Evolutionary conservation across 306 rosid species (phyloP).

Genomic region (Rosa lucieae): DNA sequence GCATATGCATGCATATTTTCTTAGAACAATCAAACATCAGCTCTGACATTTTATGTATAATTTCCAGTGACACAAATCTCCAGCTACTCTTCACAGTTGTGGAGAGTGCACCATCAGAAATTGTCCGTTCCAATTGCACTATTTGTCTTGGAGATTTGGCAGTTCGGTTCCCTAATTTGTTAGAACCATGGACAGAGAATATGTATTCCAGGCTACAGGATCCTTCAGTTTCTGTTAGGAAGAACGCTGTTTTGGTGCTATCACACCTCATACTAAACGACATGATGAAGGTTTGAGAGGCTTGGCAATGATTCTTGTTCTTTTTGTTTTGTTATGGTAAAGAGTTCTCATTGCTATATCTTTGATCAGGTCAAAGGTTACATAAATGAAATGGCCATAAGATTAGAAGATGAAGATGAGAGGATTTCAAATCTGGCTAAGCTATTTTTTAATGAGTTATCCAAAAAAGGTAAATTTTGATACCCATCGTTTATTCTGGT

Average conservation of each 20-base stretch:
- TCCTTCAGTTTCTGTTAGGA: conserved; percentile 76
- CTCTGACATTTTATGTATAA: conserved; percentile 18
- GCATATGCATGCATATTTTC: not conserved
- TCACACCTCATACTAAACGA: conserved; percentile 96
- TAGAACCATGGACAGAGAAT: conserved; percentile 97
- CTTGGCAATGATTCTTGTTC: conserved; percentile 21
- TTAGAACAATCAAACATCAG: conserved; percentile 7
- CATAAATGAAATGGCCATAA: conserved; percentile 84
- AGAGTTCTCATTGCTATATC: conserved; percentile 30
- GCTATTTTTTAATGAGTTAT: conserved; percentile 80
- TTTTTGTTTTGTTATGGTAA: conserved; percentile 23
- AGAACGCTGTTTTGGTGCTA: conserved; percentile 96
- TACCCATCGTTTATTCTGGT: conserved; percentile 1
- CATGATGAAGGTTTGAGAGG: conserved; percentile 85
- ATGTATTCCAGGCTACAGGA: conserved; percentile 86
- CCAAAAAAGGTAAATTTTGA: conserved; percentile 70
- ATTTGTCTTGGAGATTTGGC: conserved; percentile 94
- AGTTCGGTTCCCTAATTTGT: conserved; percentile 90
- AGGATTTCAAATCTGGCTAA: conserved; percentile 89
- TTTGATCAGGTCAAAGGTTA: conserved; percentile 83
- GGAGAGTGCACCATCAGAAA: conserved; percentile 76
- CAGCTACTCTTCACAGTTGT: conserved; percentile 94
- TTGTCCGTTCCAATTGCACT: conserved; percentile 90
- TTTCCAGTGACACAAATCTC: conserved; percentile 79
- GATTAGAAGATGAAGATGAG: conserved; percentile 87